Evolutionary conservation across 176 grass and related monocot species (phyloP).

Genomic region (Oryza longistaminata): DNA sequence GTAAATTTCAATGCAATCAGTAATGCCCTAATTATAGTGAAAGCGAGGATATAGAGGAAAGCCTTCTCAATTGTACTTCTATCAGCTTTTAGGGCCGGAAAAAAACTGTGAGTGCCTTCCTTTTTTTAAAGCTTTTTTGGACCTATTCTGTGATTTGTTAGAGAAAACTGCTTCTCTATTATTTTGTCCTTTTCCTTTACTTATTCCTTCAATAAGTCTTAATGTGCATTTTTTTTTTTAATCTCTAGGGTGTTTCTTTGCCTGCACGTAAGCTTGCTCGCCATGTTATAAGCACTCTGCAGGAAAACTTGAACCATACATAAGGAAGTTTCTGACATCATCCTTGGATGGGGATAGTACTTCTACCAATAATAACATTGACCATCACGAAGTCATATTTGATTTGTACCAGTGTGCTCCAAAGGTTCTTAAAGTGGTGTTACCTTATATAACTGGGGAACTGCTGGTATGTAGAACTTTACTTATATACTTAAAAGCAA

Average conservation of each 20-base stretch:
- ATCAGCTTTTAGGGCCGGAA: slow-evolving; percentile 79
- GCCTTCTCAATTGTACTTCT: slow-evolving; percentile 66
- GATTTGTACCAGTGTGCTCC: slow-evolving; percentile 91
- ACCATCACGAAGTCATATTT: slow-evolving; percentile 82
- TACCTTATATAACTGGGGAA: slow-evolving; percentile 96
- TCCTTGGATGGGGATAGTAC: slow-evolving; percentile 67
- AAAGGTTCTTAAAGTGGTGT: slow-evolving; percentile 70
- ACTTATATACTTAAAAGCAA: slow-evolving; percentile 4
- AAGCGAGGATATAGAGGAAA: slow-evolving; percentile 87
- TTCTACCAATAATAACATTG: slow-evolving; percentile 67
- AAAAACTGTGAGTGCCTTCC: slow-evolving; percentile 68
- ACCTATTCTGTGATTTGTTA: neutral
- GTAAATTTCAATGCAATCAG: slow-evolving; percentile 88
- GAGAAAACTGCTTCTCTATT: neutral
- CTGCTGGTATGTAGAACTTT: slow-evolving; percentile 67
- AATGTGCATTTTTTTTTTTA: slow-evolving; percentile 40
- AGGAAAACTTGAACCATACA: slow-evolving; percentile 83
- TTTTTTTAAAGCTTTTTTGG: neutral
- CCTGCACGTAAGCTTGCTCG: slow-evolving; percentile 73
- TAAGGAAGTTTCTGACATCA: slow-evolving; percentile 91
- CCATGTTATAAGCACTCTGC: slow-evolving; percentile 76
- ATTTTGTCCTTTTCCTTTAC: neutral
- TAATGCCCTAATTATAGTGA: slow-evolving; percentile 93
- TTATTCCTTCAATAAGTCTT: slow-evolving; percentile 30
- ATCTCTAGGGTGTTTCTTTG: slow-evolving; percentile 60